Conservation (phyloP, 202 grass and related monocot genomes). For the Carex arenaria region DNA sequence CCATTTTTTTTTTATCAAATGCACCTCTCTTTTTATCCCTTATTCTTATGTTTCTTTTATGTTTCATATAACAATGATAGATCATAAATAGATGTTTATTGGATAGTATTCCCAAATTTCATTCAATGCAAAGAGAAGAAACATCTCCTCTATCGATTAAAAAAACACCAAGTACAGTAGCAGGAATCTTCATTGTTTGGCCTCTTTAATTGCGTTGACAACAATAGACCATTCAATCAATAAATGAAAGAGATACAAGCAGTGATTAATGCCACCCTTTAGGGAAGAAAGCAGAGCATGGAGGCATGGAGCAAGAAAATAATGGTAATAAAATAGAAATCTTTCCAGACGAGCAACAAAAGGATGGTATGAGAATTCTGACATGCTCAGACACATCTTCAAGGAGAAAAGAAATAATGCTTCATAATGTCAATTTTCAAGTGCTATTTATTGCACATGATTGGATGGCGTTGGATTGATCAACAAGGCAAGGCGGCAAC, state of each 20-base stretch:
- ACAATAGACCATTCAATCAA: conserved; percentile 18
- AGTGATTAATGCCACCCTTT: conserved; percentile 12
- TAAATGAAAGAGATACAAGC: neutral
- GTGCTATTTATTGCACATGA: conserved; percentile 15
- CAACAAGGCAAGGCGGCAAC: neutral
- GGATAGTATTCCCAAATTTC: neutral
- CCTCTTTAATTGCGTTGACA: conserved; percentile 18
- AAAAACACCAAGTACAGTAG: neutral
- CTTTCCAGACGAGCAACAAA: neutral
- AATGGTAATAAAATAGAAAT: neutral
- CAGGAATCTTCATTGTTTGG: conserved; percentile 4
- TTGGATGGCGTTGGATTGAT: conserved; percentile 14
- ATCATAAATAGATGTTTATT: too few relatives aligned
- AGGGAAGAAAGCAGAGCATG: neutral
- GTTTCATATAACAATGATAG: too few relatives aligned
- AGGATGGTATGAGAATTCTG: neutral
- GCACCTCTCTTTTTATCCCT: too few relatives aligned
- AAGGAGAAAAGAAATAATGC: neutral
- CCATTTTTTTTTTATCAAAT: too few relatives aligned
- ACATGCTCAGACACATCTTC: neutral
- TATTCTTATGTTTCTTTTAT: too few relatives aligned
- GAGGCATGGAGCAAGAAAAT: neutral
- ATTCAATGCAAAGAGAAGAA: conserved; percentile 1
- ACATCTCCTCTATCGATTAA: neutral
- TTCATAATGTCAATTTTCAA: conserved; percentile 11